These are phyloP conservation scores for Phytopythium boreale DNA, from an alignment of 352 stramenopile species.

Conservation along the genomic window DNA sequence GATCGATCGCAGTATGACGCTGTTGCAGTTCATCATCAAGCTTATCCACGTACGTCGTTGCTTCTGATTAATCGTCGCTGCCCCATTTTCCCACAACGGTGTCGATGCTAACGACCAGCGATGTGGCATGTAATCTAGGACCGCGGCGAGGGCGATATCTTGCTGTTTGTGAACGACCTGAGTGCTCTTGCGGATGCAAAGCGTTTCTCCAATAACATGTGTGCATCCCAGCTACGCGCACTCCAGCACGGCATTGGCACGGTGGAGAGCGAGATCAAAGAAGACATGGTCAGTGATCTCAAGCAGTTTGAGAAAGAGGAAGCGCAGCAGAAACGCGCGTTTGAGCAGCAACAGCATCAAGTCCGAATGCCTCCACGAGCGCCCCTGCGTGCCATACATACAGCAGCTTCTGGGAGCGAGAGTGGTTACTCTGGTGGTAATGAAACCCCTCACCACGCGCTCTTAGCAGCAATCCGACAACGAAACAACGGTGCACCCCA, in stretches of 20 bases:
- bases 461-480: constrained; percentile 17
- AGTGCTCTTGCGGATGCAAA: constrained; percentile 47
- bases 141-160: constrained; percentile 63
- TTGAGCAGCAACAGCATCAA: constrained; percentile 22
- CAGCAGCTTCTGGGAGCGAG: neutral
- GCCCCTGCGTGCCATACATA: neutral
- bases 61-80: neutral
- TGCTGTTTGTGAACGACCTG: constrained; percentile 68
- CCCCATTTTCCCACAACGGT: neutral
- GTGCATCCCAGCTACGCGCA: constrained; percentile 44
- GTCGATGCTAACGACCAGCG: neutral
- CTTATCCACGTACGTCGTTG: constrained; percentile 60
- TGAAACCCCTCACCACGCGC: constrained; percentile 12
- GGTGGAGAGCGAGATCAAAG: constrained; percentile 64
- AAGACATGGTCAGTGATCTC: constrained; percentile 60
- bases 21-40: constrained; percentile 78
- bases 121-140: constrained; percentile 35
- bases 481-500: neutral
- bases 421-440: neutral
- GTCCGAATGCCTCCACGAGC: neutral
- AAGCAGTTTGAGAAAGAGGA: constrained; percentile 53
- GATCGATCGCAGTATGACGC: constrained; percentile 63
- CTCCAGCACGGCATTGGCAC: constrained; percentile 52
- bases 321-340: constrained; percentile 24
- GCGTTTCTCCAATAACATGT: constrained; percentile 69